Percentiles rank a stretch among this genome's conserved stretches.
Conservation (phyloP, 2,329 filamentous ascomycete species). For the Calonectria pseudoreteaudii region DNA sequence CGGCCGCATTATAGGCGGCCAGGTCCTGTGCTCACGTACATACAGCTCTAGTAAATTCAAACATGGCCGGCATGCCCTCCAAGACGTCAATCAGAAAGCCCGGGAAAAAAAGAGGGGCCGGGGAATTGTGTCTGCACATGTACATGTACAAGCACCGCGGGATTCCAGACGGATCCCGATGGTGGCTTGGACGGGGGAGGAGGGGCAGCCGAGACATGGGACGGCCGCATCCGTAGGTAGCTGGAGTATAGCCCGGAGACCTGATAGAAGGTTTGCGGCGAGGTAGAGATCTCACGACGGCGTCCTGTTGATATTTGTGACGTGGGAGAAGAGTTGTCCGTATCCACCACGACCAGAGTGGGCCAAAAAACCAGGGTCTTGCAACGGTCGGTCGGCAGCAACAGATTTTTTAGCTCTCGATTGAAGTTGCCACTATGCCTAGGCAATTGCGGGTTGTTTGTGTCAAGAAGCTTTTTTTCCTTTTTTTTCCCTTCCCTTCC, state of each 20-base stretch:
- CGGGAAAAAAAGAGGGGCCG: slow-evolving; percentile 18
- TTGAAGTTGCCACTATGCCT: neutral
- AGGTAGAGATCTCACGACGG: neutral
- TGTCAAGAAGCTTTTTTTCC: neutral
- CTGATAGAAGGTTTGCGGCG: neutral
- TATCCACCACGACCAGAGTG: slow-evolving; percentile 27
- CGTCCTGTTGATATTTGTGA: slow-evolving; percentile 19
- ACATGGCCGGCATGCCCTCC: slow-evolving; percentile 14
- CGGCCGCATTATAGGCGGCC: slow-evolving; percentile 42
- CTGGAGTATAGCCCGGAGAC: neutral
- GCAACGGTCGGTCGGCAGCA: slow-evolving; percentile 27
- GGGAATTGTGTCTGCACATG: slow-evolving; percentile 18
- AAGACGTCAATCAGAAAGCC: slow-evolving; percentile 14
- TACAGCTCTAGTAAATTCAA: slow-evolving; percentile 19
- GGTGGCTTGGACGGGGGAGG: slow-evolving; percentile 23
- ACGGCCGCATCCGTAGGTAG: slow-evolving; percentile 16
- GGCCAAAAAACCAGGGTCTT: slow-evolving; percentile 26
- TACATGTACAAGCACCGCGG: slow-evolving; percentile 12
- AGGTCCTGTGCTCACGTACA: slow-evolving; percentile 34
- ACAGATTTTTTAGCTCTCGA: slow-evolving; percentile 5
- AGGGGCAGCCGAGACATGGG: slow-evolving; percentile 29
- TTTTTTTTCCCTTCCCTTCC: neutral
- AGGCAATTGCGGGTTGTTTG: slow-evolving; percentile 1
- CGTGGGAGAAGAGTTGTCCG: slow-evolving; percentile 18
- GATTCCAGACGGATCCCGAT: slow-evolving; percentile 22